These are phyloP conservation scores for Cynara cardunculus DNA, from an alignment of 129 eudicot species.

Conservation along the genomic window DNA sequence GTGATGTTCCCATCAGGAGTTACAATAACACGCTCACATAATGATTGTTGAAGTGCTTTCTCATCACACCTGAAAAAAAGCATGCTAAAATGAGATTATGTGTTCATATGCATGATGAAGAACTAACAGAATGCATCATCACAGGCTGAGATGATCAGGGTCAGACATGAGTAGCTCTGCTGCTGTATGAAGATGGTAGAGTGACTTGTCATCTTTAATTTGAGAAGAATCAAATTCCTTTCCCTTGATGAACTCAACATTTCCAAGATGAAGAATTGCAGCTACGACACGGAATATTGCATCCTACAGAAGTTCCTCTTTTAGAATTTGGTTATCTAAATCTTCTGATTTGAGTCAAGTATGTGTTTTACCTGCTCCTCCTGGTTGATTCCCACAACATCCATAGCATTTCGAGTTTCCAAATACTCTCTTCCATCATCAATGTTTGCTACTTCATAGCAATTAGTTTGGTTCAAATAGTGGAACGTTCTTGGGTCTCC, in stretches of 20 bases:
- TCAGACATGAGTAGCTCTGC: conserved; percentile 86
- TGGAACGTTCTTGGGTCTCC: conserved; percentile 90
- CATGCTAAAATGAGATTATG: conserved; percentile 4
- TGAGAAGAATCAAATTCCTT: conserved; percentile 84
- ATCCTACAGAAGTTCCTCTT: conserved; percentile 45
- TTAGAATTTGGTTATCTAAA: conserved; percentile 5
- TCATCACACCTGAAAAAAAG: conserved; percentile 62
- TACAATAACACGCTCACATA: conserved; percentile 92
- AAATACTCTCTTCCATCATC: conserved; percentile 90
- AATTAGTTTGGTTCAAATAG: conserved; percentile 82
- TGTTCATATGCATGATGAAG: neutral
- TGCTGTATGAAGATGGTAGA: conserved; percentile 72
- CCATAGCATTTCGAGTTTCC: conserved; percentile 94
- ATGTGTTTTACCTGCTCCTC: conserved; percentile 71
- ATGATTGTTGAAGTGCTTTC: conserved; percentile 76
- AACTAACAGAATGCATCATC: neutral
- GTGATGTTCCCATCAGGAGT: conserved; percentile 98
- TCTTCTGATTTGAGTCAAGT: neutral
- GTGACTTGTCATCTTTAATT: conserved; percentile 76
- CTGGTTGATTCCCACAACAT: conserved; percentile 85
- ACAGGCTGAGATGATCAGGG: conserved; percentile 14
- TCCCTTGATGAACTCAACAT: conserved; percentile 82
- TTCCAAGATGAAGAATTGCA: conserved; percentile 95
- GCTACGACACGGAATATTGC: conserved; percentile 97
- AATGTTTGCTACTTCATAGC: conserved; percentile 85